These are phyloP conservation scores for Paramecium sonneborni DNA, from an alignment of 73 alveolate species.

Conservation along the genomic window DNA sequence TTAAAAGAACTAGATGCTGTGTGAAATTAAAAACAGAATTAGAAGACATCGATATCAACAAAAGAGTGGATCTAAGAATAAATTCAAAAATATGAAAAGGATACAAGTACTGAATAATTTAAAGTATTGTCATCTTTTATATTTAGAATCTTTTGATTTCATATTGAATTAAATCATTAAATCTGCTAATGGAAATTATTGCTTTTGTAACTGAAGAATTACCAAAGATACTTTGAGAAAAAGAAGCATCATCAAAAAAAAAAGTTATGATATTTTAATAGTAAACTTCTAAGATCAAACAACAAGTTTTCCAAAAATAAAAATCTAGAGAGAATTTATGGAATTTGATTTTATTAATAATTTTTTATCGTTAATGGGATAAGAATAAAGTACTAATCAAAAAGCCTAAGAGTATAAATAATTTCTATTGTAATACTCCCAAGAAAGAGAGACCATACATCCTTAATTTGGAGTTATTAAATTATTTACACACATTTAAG, in stretches of 20 bases:
- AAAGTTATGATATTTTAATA: neutral
- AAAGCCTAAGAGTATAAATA: neutral
- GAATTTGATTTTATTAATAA: neutral
- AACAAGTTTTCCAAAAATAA: neutral
- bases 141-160: conserved; percentile 18
- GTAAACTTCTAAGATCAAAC: neutral
- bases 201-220: neutral
- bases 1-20: conserved; percentile 96
- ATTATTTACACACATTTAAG: neutral
- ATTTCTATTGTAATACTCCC: neutral
- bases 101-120: neutral
- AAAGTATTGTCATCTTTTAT: neutral
- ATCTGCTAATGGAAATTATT: neutral
- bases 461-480: neutral
- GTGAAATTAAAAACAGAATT: conserved; percentile 90
- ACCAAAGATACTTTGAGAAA: neutral
- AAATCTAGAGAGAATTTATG: neutral
- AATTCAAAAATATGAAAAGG: neutral
- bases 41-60: conserved; percentile 59
- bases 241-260: neutral
- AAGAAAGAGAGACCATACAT: conserved; percentile 20
- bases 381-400: conserved; percentile 8
- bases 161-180: neutral
- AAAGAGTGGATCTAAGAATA: neutral
- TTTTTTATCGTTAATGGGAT: conserved; percentile 37